These are phyloP conservation scores for Syzygium oleosum DNA, from an alignment of 345 rosid species.

Conservation along the genomic window DNA sequence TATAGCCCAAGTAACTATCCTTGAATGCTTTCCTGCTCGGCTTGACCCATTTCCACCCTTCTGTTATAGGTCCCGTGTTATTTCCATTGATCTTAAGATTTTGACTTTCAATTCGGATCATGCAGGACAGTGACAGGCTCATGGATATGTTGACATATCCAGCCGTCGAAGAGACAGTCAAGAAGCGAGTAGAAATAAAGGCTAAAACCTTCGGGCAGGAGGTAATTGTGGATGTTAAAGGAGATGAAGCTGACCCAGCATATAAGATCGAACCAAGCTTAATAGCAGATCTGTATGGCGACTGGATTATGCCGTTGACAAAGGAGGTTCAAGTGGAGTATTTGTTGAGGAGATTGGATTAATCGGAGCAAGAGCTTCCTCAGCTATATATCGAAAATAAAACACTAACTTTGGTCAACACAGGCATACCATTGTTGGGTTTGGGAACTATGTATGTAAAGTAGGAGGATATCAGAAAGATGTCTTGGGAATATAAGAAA, in stretches of 20 bases:
- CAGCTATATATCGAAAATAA: background rate
- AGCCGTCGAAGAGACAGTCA: conserved; percentile 25
- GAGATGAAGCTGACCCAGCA: conserved; percentile 11
- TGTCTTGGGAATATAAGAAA: background rate
- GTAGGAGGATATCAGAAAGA: background rate
- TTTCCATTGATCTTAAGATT: background rate
- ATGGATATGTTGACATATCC: conserved; percentile 32
- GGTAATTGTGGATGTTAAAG: conserved; percentile 4
- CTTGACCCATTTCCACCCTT: background rate
- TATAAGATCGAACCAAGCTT: conserved; percentile 30
- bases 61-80: background rate
- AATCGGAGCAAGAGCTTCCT: background rate
- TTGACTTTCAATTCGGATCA: background rate
- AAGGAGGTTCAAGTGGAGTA: conserved; percentile 42
- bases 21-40: background rate
- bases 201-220: conserved; percentile 30
- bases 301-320: conserved; percentile 48
- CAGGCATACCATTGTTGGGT: background rate
- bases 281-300: conserved; percentile 29
- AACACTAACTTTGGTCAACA: background rate
- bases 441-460: background rate
- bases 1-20: conserved; percentile 45
- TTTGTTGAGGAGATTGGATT: conserved; percentile 35
- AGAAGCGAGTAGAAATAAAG: conserved; percentile 34
- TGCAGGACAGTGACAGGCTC: conserved; percentile 20